These are phyloP conservation scores for Sclerotiophoma versabilis DNA, from an alignment of 2,329 filamentous ascomycete genomes.

Conservation along the genomic window DNA sequence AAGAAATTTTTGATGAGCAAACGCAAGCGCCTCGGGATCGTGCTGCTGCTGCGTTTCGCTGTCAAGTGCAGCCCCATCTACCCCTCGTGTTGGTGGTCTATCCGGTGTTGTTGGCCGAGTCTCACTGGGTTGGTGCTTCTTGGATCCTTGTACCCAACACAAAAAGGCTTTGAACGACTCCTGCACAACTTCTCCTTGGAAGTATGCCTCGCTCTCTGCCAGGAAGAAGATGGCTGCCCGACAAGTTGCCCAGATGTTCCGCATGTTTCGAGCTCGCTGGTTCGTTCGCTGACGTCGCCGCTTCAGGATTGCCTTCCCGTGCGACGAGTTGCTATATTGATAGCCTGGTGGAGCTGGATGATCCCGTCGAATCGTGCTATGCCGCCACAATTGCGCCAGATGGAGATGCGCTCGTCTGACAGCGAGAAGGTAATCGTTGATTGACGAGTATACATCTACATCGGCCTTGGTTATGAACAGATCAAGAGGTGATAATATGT, in stretches of 20 bases:
- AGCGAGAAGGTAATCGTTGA: conserved; percentile 86
- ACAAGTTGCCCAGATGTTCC: conserved; percentile 88
- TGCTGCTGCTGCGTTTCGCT: conserved; percentile 55
- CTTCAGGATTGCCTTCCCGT: conserved; percentile 66
- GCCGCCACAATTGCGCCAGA: conserved; percentile 85
- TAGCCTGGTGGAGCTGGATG: conserved; percentile 75
- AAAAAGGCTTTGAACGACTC: conserved; percentile 83
- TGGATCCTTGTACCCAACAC: conserved; percentile 67
- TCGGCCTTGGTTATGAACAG: conserved; percentile 83
- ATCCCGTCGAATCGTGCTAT: conserved; percentile 76
- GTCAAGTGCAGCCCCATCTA: conserved; percentile 11
- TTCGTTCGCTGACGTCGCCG: conserved; percentile 70
- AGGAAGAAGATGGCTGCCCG: conserved; percentile 89
- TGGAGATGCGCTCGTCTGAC: conserved; percentile 86
- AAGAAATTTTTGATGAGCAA: conserved; percentile 81
- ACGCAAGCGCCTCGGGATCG: conserved; percentile 84
- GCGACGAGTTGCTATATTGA: conserved; percentile 66
- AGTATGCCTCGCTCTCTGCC: conserved; percentile 84
- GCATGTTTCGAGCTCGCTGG: conserved; percentile 70
- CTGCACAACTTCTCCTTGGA: conserved; percentile 87
- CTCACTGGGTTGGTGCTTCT: conserved; percentile 8
- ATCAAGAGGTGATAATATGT: conserved; percentile 80
- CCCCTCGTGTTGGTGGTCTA: conserved; percentile 4
- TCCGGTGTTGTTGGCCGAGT: conserved; percentile 13
- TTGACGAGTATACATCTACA: conserved; percentile 78